Conservation (phyloP, 129 eudicot genomes). For the Glebionis coronaria region DNA sequence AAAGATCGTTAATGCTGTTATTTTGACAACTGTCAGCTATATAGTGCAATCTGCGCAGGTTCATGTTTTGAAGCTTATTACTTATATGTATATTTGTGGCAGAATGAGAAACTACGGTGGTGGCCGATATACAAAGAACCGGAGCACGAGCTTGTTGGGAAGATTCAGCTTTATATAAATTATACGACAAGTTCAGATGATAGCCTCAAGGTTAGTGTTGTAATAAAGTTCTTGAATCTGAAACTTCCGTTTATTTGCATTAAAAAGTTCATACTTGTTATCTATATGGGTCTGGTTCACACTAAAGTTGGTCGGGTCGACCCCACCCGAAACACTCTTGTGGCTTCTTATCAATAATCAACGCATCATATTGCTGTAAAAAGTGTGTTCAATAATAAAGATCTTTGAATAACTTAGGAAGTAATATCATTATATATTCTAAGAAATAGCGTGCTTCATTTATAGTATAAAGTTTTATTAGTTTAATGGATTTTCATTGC, state of each 20-base stretch:
- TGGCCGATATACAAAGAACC: slow-evolving; percentile 85
- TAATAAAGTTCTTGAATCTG: slow-evolving; percentile 5
- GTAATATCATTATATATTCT: too few relatives aligned
- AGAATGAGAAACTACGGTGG: slow-evolving; percentile 84
- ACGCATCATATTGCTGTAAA: too few relatives aligned
- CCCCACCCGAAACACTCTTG: too few relatives aligned
- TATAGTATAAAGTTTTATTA: neutral
- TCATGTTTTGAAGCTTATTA: slow-evolving; percentile 8
- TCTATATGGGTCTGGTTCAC: too few relatives aligned
- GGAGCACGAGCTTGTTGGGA: slow-evolving; percentile 83
- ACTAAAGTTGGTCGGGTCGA: too few relatives aligned
- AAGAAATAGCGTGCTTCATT: too few relatives aligned
- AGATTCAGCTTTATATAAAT: slow-evolving; percentile 58
- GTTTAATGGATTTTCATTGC: slow-evolving; percentile 13
- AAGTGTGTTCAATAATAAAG: too few relatives aligned
- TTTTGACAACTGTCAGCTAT: neutral
- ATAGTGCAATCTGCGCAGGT: slow-evolving; percentile 2
- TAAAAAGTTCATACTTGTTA: too few relatives aligned
- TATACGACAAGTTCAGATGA: slow-evolving; percentile 72
- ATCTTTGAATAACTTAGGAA: too few relatives aligned
- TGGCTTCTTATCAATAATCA: too few relatives aligned
- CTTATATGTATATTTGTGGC: slow-evolving; percentile 6
- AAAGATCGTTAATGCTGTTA: neutral
- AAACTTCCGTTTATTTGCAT: neutral
- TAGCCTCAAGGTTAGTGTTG: slow-evolving; percentile 57